Evolutionary conservation across 139 green algal species (phyloP).

Genomic region (Coelastrella sp.): DNA sequence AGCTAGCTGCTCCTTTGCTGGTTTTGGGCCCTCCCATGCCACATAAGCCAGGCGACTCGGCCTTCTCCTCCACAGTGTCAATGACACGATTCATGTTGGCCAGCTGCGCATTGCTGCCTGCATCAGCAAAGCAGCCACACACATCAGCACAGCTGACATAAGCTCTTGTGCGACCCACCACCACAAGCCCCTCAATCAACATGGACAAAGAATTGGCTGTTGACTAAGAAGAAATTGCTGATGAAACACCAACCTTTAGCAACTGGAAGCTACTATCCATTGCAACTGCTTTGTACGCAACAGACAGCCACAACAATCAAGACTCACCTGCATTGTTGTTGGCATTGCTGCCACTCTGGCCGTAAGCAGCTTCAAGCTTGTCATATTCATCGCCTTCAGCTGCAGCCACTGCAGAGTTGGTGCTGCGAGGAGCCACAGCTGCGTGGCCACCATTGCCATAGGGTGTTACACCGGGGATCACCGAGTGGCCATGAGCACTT

Average conservation of each 20-base stretch:
- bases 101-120: neutral
- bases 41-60: neutral
- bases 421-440: neutral
- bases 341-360: neutral
- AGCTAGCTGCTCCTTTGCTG: conserved; percentile 1
- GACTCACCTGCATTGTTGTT: neutral
- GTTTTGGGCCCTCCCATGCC: neutral
- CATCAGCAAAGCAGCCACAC: neutral
- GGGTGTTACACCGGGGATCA: neutral
- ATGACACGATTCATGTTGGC: neutral
- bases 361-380: conserved; percentile 8
- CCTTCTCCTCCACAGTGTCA: neutral
- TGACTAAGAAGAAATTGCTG: too few species aligned
- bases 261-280: neutral
- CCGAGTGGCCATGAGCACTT: neutral
- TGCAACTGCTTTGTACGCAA: neutral
- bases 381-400: neutral
- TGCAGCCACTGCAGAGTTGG: neutral
- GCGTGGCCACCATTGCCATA: neutral
- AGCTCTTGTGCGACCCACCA: too few species aligned
- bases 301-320: neutral
- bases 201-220: too few species aligned
- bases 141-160: too few species aligned
- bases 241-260: too few species aligned
- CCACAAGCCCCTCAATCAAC: too few species aligned